Conservation (phyloP, 73 alveolate genomes). For the Paramecium biaurelia region DNA sequence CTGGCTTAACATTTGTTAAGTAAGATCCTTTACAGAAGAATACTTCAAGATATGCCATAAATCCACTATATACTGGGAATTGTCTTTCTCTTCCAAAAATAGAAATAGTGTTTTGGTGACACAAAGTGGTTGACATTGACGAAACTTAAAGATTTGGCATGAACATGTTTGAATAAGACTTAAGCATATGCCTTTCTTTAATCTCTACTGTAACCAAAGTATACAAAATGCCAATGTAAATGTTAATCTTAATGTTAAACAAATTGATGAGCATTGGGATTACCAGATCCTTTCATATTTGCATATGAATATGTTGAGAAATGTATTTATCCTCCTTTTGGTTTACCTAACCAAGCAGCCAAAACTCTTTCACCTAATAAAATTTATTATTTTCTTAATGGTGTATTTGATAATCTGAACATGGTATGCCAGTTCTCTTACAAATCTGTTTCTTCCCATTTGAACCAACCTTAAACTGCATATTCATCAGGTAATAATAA, state of each 20-base stretch:
- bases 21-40: conserved; percentile 18
- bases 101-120: conserved; percentile 25
- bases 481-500: conserved; percentile 11
- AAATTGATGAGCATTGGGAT: conserved; percentile 11
- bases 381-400: conserved; percentile 5
- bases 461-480: conserved; percentile 48
- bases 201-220: conserved; percentile 27
- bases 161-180: conserved; percentile 32
- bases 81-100: conserved; percentile 23
- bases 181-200: conserved; percentile 53
- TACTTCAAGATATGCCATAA: conserved; percentile 19
- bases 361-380: conserved; percentile 34
- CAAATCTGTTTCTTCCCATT: not conserved
- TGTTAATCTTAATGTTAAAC: not conserved
- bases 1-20: not conserved
- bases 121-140: not conserved
- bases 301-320: conserved; percentile 40
- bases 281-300: conserved; percentile 36
- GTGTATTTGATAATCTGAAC: conserved; percentile 25
- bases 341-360: conserved; percentile 51
- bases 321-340: conserved; percentile 26
- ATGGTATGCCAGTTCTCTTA: conserved; percentile 10
- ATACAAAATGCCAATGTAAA: conserved; percentile 33
- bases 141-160: conserved; percentile 9
- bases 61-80: conserved; percentile 8